Conservation (phyloP, 805 yeast genomes). For the Lipomyces orientalis region DNA sequence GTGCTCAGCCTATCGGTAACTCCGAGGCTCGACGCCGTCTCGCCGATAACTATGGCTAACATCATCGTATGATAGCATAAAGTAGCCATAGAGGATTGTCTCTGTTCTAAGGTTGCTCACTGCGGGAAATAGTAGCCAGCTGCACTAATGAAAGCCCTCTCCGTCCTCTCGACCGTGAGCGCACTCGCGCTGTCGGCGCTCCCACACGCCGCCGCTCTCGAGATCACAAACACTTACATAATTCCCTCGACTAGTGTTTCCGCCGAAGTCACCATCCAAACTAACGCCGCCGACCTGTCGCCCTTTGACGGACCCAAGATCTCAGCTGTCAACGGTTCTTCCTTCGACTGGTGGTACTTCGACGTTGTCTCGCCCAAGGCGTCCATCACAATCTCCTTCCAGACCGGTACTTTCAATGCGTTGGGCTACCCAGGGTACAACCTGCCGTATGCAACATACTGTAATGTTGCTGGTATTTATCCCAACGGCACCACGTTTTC, state of each 20-base stretch:
- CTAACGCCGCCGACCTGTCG: not conserved
- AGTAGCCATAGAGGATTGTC: not conserved
- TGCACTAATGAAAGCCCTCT: not conserved
- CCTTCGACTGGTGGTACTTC: constrained; percentile 26
- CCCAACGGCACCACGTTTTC: constrained; percentile 21
- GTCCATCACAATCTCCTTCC: constrained; percentile 11
- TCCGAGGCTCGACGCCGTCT: not conserved
- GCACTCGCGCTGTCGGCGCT: not conserved
- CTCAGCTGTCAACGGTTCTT: constrained; percentile 15
- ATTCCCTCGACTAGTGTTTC: constrained; percentile 4
- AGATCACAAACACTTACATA: not conserved
- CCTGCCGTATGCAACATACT: constrained; percentile 1
- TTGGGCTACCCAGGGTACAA: constrained; percentile 10
- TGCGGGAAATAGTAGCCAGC: not conserved
- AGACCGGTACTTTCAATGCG: constrained; percentile 11
- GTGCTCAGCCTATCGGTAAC: not conserved
- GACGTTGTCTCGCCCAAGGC: constrained; percentile 22
- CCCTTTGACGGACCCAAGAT: constrained; percentile 18
- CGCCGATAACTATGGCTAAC: not conserved
- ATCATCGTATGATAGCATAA: too few species aligned
- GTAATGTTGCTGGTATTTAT: constrained; percentile 11
- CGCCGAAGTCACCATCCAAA: not conserved
- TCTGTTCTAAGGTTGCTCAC: not conserved
- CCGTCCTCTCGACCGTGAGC: not conserved
- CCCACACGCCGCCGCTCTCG: not conserved